These are phyloP conservation scores for Aeschynomene evenia DNA, from an alignment of 306 rosid species.

Conservation along the genomic window DNA sequence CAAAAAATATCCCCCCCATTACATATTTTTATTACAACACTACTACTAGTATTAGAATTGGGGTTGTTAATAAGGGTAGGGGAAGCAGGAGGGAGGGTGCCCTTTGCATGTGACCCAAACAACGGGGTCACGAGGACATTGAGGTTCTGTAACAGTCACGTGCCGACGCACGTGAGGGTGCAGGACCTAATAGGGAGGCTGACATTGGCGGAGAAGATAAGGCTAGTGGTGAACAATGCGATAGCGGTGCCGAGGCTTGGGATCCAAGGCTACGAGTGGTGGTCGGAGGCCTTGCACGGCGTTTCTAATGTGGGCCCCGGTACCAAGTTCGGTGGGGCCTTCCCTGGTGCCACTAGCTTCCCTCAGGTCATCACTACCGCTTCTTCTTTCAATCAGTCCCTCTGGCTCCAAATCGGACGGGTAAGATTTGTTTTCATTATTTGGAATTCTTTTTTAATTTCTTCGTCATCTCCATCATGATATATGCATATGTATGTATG, in stretches of 20 bases:
- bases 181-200: constrained; percentile 72
- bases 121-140: constrained; percentile 53
- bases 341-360: constrained; percentile 81
- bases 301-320: constrained; percentile 97
- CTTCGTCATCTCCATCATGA: too few species aligned
- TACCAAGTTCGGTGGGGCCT: constrained; percentile 74
- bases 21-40: too few species aligned
- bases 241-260: constrained; percentile 70
- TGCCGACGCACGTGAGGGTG: constrained; percentile 58
- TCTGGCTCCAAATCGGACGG: constrained; percentile 87
- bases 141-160: constrained; percentile 46
- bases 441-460: too few species aligned
- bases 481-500: too few species aligned
- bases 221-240: constrained; percentile 83
- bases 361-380: constrained; percentile 98
- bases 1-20: too few species aligned
- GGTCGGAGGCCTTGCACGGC: constrained; percentile 58
- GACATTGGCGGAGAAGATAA: constrained; percentile 69
- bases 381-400: constrained; percentile 81
- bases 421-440: constrained; percentile 32
- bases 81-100: constrained; percentile 40
- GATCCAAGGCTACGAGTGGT: constrained; percentile 85
- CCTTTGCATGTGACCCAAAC: constrained; percentile 80
- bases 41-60: too few species aligned
- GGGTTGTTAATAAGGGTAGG: too few species aligned